phyloP scores from a whole-genome alignment of 768 basidiomycete species.

The Cytidiella melzeri region DNA sequence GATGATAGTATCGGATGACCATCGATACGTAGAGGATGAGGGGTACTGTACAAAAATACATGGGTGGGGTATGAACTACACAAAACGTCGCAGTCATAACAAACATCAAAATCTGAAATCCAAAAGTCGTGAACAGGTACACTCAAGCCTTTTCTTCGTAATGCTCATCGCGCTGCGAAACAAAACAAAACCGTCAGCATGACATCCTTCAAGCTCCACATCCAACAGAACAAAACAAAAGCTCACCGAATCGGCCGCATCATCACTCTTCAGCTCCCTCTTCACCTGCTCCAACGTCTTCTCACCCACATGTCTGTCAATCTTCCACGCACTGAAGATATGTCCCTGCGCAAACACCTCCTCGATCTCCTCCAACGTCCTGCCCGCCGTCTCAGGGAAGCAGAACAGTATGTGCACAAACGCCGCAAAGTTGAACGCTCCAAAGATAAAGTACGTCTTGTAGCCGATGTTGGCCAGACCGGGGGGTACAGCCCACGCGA shows the following conservation, averaged over 20 bases:
- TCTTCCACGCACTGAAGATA: conserved; percentile 64
- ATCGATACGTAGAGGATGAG: no score
- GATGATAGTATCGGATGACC: no score
- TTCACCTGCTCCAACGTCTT: conserved; percentile 49
- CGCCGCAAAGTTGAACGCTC: conserved; percentile 68
- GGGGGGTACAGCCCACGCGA: conserved; percentile 73
- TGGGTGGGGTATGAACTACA: no score
- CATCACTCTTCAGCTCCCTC: conserved; percentile 12
- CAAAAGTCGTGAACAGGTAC: neutral
- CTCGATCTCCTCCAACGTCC: conserved; percentile 74
- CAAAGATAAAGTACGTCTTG: conserved; percentile 77
- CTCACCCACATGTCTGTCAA: conserved; percentile 55
- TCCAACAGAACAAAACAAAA: neutral
- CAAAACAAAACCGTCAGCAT: neutral
- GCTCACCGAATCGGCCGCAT: neutral
- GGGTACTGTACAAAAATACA: no score
- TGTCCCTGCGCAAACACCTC: conserved; percentile 70
- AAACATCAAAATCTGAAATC: no score
- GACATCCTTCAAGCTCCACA: neutral
- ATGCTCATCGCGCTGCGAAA: conserved; percentile 3
- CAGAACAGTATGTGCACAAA: conserved; percentile 71
- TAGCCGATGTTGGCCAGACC: conserved; percentile 60
- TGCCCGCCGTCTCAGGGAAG: conserved; percentile 73
- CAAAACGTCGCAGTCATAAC: no score
- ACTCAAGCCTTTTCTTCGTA: conserved; percentile 3